Percentiles rank a stretch among this genome's conserved stretches.
Evolutionary conservation across 1,284 basidiomycete species (phyloP).

Genomic region (Ustanciosporium gigantosporum): DNA sequence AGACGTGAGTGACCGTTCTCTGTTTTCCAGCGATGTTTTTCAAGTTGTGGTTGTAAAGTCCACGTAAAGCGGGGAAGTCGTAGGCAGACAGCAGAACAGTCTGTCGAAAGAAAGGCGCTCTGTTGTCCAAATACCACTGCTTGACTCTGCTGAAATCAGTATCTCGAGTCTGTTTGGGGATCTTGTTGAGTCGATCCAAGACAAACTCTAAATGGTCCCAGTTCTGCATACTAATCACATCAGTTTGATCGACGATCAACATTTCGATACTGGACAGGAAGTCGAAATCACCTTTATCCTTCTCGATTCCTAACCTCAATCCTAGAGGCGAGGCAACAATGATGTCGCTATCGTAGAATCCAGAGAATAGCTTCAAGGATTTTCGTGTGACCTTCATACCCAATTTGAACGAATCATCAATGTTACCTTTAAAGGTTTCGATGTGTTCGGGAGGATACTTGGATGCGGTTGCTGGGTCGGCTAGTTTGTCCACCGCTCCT

Average conservation of each 20-base stretch:
- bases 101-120: constrained; percentile 78
- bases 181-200: constrained; percentile 77
- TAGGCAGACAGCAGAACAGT: constrained; percentile 84
- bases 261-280: constrained; percentile 93
- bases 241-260: constrained; percentile 88
- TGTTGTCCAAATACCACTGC: constrained; percentile 92
- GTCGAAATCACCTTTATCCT: constrained; percentile 76
- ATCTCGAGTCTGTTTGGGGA: constrained; percentile 89
- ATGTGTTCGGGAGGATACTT: constrained; percentile 87
- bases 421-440: constrained; percentile 92
- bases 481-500: constrained; percentile 80
- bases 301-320: constrained; percentile 86
- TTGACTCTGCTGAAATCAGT: constrained; percentile 96
- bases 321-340: constrained; percentile 92
- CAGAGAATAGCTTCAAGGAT: constrained; percentile 81
- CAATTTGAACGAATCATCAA: constrained; percentile 91
- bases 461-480: constrained; percentile 63
- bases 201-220: constrained; percentile 97
- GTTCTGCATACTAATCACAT: constrained; percentile 95
- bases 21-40: constrained; percentile 85
- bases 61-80: constrained; percentile 84
- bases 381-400: constrained; percentile 92
- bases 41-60: constrained; percentile 73
- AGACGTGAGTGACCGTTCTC: constrained; percentile 13
- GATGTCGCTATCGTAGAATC: constrained; percentile 87